These are phyloP conservation scores for Tylopilus rubrobrunneus DNA, from an alignment of 768 basidiomycete genomes.

Conservation along the genomic window DNA sequence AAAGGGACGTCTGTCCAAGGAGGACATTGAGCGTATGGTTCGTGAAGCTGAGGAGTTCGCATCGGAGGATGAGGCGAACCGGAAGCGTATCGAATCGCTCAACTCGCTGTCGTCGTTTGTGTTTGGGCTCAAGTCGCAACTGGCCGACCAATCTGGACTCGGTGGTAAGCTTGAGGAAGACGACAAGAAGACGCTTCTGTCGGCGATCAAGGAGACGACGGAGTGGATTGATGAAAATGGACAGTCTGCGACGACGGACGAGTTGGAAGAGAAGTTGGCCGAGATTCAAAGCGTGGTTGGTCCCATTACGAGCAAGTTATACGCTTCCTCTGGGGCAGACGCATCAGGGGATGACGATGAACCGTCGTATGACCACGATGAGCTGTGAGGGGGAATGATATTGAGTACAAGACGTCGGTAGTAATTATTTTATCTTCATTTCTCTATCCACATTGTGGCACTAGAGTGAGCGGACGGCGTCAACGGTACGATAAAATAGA, in stretches of 20 bases:
- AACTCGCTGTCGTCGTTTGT: slow-evolving; percentile 79
- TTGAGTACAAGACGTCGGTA: slow-evolving; percentile 1
- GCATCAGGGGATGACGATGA: slow-evolving; percentile 40
- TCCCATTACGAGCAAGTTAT: slow-evolving; percentile 85
- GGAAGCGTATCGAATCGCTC: slow-evolving; percentile 82
- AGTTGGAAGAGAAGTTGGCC: slow-evolving; percentile 84
- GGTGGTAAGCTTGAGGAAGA: slow-evolving; percentile 82
- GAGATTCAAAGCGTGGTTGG: slow-evolving; percentile 73
- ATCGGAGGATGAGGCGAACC: slow-evolving; percentile 71
- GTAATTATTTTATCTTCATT: slow-evolving; percentile 5
- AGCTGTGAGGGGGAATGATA: slow-evolving; percentile 36
- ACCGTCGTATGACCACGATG: slow-evolving; percentile 47
- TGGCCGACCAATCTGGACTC: slow-evolving; percentile 83
- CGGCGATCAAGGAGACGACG: slow-evolving; percentile 79
- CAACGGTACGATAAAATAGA: not conserved
- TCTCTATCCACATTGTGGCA: not conserved
- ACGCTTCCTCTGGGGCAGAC: slow-evolving; percentile 42
- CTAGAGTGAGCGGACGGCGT: not conserved
- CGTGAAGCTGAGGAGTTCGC: slow-evolving; percentile 90
- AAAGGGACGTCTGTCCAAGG: slow-evolving; percentile 85
- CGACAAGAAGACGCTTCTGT: slow-evolving; percentile 80
- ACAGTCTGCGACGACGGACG: slow-evolving; percentile 71
- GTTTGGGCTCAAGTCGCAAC: slow-evolving; percentile 83
- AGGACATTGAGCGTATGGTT: slow-evolving; percentile 96
- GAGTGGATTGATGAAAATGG: slow-evolving; percentile 92